A percentile compares a stretch with the other conserved stretches of the same genome.
Conservation (phyloP, 768 basidiomycete genomes). For the Tricholoma hemisulphureum region DNA sequence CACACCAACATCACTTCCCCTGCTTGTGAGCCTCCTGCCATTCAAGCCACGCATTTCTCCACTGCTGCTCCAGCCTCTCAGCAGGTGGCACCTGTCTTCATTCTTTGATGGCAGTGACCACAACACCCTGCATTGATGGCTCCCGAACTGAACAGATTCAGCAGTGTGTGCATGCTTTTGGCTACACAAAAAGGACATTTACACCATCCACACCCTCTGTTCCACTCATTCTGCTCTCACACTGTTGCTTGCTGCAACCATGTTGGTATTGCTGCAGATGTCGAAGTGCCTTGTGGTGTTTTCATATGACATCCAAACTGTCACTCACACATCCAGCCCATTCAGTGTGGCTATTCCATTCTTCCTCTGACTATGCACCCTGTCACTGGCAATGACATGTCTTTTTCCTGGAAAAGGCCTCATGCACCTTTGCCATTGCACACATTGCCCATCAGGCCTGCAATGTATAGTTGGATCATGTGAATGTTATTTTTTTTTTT, state of each 20-base stretch:
- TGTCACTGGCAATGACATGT: neutral
- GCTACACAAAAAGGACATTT: neutral
- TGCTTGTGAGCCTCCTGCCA: neutral
- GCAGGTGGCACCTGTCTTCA: neutral
- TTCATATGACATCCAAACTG: neutral
- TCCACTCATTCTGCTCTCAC: slow-evolving; percentile 5
- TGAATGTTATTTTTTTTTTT: slow-evolving; percentile 1
- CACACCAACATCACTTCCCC: neutral
- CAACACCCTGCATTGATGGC: neutral
- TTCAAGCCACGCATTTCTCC: neutral
- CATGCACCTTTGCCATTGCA: neutral
- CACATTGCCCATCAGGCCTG: neutral
- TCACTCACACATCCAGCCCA: neutral
- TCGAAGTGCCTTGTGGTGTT: neutral
- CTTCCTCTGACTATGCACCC: neutral
- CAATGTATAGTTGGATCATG: neutral
- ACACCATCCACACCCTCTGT: neutral
- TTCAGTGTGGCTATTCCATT: neutral
- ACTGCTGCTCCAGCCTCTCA: neutral
- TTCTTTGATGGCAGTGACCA: neutral
- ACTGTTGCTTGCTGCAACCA: neutral
- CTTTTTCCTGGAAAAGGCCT: neutral
- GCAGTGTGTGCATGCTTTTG: neutral
- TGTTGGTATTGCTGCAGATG: slow-evolving; percentile 1
- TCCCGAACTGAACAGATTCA: slow-evolving; percentile 1